These are phyloP conservation scores for Pichia eremophila DNA, from an alignment of 805 yeast genomes.

Conservation along the genomic window DNA sequence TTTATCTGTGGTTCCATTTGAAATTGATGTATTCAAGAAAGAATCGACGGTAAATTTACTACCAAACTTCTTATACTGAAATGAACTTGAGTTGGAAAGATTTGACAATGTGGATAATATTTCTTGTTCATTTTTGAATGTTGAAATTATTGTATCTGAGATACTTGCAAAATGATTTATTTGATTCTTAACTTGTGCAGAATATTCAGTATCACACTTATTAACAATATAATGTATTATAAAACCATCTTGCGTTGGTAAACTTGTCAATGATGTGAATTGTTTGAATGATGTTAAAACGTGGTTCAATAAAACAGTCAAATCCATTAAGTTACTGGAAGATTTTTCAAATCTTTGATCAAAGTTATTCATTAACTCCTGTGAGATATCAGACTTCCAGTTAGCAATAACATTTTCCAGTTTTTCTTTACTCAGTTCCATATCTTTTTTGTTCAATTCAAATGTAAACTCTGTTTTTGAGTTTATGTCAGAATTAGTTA, in stretches of 20 bases:
- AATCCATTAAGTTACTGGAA: slow-evolving; percentile 9
- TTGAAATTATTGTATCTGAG: slow-evolving; percentile 12
- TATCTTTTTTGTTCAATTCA: slow-evolving; percentile 11
- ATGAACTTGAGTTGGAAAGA: background rate
- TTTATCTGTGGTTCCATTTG: slow-evolving; percentile 7
- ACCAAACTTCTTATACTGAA: slow-evolving; percentile 13
- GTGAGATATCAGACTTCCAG: slow-evolving; percentile 19
- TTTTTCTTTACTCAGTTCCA: slow-evolving; percentile 3
- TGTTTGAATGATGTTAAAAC: slow-evolving; percentile 22
- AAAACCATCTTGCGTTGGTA: slow-evolving; percentile 3
- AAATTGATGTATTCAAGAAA: slow-evolving; percentile 10
- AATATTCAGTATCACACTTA: slow-evolving; percentile 15
- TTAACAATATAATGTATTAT: slow-evolving; percentile 11
- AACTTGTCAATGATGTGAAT: slow-evolving; percentile 22
- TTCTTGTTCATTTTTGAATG: slow-evolving; percentile 8
- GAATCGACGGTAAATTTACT: slow-evolving; percentile 18
- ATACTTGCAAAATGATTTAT: slow-evolving; percentile 15
- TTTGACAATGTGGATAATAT: slow-evolving; percentile 3
- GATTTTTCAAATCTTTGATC: slow-evolving; percentile 4
- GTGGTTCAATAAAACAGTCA: slow-evolving; percentile 13
- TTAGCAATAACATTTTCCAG: slow-evolving; percentile 5
- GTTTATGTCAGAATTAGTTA: background rate
- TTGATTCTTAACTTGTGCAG: slow-evolving; percentile 8
- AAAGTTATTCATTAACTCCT: slow-evolving; percentile 8
- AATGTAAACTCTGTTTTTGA: slow-evolving; percentile 10